Evolutionary conservation across 331 rosid species (phyloP).

Genomic region (Phaseolus coccineus): DNA sequence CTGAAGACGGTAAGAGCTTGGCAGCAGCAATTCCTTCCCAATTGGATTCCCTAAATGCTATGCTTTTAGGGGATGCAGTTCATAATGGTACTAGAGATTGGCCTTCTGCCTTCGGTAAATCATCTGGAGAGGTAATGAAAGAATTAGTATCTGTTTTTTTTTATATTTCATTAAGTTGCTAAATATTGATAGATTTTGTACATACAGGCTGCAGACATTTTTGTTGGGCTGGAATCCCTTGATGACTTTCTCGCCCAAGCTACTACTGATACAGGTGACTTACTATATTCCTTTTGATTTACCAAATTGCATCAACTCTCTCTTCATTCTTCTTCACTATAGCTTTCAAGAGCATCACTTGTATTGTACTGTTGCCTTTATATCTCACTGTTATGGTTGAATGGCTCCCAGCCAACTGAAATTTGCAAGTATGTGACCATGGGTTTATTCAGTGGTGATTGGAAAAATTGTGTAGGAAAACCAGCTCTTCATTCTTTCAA

Average conservation of each 20-base stretch:
- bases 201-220: constrained; percentile 50
- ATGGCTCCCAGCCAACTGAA: constrained; percentile 23
- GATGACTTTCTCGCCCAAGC: constrained; percentile 56
- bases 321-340: not conserved
- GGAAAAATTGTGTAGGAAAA: constrained; percentile 47
- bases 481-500: constrained; percentile 42
- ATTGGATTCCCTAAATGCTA: constrained; percentile 45
- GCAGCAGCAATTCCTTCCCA: constrained; percentile 45
- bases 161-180: constrained; percentile 30
- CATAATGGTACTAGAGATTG: constrained; percentile 44
- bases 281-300: constrained; percentile 9
- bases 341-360: constrained; percentile 20
- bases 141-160: not conserved
- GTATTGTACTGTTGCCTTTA: constrained; percentile 28
- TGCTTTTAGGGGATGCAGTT: constrained; percentile 41
- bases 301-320: constrained; percentile 20
- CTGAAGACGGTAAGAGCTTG: constrained; percentile 44
- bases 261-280: constrained; percentile 47
- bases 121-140: constrained; percentile 53
- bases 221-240: constrained; percentile 53
- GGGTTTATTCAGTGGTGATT: constrained; percentile 39
- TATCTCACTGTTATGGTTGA: constrained; percentile 29
- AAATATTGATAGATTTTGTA: constrained; percentile 19
- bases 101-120: constrained; percentile 48
- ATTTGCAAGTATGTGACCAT: constrained; percentile 15